phyloP scores from a whole-genome alignment of 2,329 filamentous ascomycete species.

The Cryphonectria carpinicola region DNA sequence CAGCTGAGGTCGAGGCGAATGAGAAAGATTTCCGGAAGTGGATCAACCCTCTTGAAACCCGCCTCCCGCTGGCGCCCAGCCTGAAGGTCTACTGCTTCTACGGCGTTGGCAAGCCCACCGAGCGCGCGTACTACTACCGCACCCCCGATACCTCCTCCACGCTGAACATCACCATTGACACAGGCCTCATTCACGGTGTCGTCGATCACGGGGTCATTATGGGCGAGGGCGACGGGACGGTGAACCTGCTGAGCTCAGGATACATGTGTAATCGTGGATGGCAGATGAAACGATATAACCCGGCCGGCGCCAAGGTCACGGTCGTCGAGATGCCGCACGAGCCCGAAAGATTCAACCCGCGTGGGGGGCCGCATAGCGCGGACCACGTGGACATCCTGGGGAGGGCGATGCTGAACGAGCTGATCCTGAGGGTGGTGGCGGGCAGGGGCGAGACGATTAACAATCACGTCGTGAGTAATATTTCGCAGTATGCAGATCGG shows the following conservation, averaged over 20 bases:
- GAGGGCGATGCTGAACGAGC: constrained; percentile 83
- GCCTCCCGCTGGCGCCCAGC: constrained; percentile 82
- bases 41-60: constrained; percentile 87
- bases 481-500: constrained; percentile 78
- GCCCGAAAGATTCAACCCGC: constrained; percentile 86
- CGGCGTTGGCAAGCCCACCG: constrained; percentile 89
- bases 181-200: constrained; percentile 59
- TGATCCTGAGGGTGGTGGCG: constrained; percentile 84
- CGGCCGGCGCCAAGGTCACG: constrained; percentile 77
- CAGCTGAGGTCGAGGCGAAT: constrained; percentile 79
- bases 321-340: constrained; percentile 97
- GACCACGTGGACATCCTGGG: constrained; percentile 98
- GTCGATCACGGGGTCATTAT: constrained; percentile 90
- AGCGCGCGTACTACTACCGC: constrained; percentile 90
- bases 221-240: constrained; percentile 95
- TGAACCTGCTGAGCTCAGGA: constrained; percentile 86
- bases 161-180: constrained; percentile 76
- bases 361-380: constrained; percentile 71
- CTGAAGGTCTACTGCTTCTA: constrained; percentile 99
- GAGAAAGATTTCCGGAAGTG: constrained; percentile 80
- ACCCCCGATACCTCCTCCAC: constrained; percentile 67
- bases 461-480: constrained; percentile 79
- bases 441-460: constrained; percentile 81
- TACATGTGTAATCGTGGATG: constrained; percentile 98
- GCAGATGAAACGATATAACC: constrained; percentile 93